Percentiles rank a stretch among this genome's conserved stretches.
Conservation (phyloP, 73 alveolate genomes). For the Uronychia binucleata region DNA sequence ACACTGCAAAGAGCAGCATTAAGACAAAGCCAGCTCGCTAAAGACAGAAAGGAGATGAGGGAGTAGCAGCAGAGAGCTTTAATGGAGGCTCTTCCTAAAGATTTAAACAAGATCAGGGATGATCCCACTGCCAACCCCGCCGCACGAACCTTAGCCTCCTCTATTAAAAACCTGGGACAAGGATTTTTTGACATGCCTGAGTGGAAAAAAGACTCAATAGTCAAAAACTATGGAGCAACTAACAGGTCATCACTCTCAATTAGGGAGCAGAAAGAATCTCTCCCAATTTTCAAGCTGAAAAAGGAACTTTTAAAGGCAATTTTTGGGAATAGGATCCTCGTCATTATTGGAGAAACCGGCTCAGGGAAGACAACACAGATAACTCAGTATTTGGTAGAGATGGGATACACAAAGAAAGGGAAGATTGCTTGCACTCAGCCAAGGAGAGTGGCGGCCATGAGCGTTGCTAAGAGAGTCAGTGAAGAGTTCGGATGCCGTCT, state of each 20-base stretch:
- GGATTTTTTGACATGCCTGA: slow-evolving; percentile 65
- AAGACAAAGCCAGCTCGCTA: slow-evolving; percentile 86
- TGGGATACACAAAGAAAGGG: slow-evolving; percentile 90
- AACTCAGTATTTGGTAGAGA: slow-evolving; percentile 99
- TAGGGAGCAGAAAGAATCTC: slow-evolving; percentile 93
- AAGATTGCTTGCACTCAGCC: slow-evolving; percentile 99
- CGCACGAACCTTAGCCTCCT: slow-evolving; percentile 78
- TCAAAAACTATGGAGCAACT: slow-evolving; percentile 9
- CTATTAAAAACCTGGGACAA: slow-evolving; percentile 64
- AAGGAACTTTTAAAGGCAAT: slow-evolving; percentile 89
- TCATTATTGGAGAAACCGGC: slow-evolving; percentile 99
- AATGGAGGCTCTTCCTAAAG: slow-evolving; percentile 79
- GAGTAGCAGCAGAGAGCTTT: slow-evolving; percentile 77
- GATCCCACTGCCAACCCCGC: slow-evolving; percentile 84
- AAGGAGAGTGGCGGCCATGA: slow-evolving; percentile 99
- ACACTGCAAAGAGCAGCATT: slow-evolving; percentile 88
- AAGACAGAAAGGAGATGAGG: slow-evolving; percentile 94
- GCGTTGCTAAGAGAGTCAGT: slow-evolving; percentile 98
- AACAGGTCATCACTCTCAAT: slow-evolving; percentile 45
- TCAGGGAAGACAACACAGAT: slow-evolving; percentile 98
- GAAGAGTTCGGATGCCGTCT: slow-evolving; percentile 94
- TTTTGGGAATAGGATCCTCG: slow-evolving; percentile 82
- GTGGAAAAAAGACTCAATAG: slow-evolving; percentile 67
- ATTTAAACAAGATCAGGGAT: slow-evolving; percentile 73
- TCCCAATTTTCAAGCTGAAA: slow-evolving; percentile 96